Base-by-base conservation (phyloP, 441 rosid species). In the Brassica hybrid region DNA sequence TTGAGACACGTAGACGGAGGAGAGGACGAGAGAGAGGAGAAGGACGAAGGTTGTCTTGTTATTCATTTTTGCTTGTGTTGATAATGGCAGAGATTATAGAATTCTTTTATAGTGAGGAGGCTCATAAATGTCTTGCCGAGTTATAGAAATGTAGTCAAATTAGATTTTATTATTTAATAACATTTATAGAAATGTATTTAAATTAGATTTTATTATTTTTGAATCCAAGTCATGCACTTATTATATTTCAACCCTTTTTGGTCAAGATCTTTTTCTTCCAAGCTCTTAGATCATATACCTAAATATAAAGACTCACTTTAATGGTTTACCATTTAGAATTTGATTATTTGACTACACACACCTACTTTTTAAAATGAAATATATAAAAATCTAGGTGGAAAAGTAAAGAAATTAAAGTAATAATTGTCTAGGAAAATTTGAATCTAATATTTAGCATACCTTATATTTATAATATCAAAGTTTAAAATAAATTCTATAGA, bases 1-100 rank as follows among this genome's bases (percentile, higher is more conserved):
- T 1, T 45, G 67, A 25, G 38, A 76, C 6, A 73, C 36, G 32
- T 78, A 54, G 7, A 78, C 16, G 62, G 81, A 32, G 10, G 71
- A 73, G 66, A 75, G 27, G 12, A 81, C 5, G 30, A 34, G 82
- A 41, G 57, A 71, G 12, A 45, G 69, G 52, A 16, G 50, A 32
- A 45, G 59, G 61, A 16, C 27, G 41, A 54, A 34, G 54, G n/a
- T 36, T 12, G 19, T 2, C 0, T 36, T n/a, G 0, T 36, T 76
- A 2, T 7, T 67, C 81, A 73, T 8, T 5, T 48, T 1, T 18
- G 17, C 11, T 13, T 13, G 54, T 48, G 54, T 48, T 48, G 17
- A 48, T 48, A 48, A 48, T 48, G 6, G 7, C 54, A 5, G 7
- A n/a, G 17, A 48, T 48, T 13, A 13, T 48, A 48, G 2, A 16